Percentiles rank a stretch among this genome's conserved stretches.
phyloP scores from a whole-genome alignment of 2,329 filamentous ascomycete genomes.

The Rhinocladiella similis region DNA sequence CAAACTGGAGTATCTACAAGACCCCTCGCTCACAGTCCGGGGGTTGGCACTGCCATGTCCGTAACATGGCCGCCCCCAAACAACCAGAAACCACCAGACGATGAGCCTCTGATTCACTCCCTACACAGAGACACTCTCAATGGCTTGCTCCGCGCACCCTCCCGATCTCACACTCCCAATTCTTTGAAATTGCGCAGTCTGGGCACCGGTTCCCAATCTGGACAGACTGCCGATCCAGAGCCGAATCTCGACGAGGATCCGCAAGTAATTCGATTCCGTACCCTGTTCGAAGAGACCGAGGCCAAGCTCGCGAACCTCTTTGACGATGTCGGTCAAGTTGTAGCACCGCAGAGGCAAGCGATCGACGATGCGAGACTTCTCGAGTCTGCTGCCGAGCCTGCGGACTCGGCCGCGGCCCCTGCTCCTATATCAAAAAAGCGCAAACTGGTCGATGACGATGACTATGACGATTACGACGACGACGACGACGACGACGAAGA shows the following conservation, averaged over 20 bases:
- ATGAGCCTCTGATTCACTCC: conserved; percentile 58
- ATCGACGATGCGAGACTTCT: conserved; percentile 47
- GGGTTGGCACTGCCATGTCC: conserved; percentile 57
- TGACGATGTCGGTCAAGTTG: conserved; percentile 40
- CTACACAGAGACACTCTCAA: conserved; percentile 38
- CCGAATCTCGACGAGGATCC: conserved; percentile 68
- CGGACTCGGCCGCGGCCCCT: conserved; percentile 50
- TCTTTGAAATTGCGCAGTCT: conserved; percentile 41
- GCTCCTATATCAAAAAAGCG: conserved; percentile 63
- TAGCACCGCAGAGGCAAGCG: conserved; percentile 43
- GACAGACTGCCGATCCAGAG: conserved; percentile 51
- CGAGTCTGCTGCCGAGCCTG: conserved; percentile 44
- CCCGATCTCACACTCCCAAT: conserved; percentile 46
- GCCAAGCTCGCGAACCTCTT: conserved; percentile 77
- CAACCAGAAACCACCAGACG: conserved; percentile 58
- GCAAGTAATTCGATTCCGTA: conserved; percentile 70
- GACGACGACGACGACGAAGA: conserved; percentile 70
- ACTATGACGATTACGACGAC: conserved; percentile 76
- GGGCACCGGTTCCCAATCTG: conserved; percentile 45
- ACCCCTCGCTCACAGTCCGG: conserved; percentile 45
- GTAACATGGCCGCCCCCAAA: conserved; percentile 66
- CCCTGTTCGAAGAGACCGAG: conserved; percentile 76
- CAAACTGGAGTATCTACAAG: conserved; percentile 47
- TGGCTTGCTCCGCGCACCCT: conserved; percentile 44
- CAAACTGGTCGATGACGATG: conserved; percentile 74